phyloP scores from a whole-genome alignment of 495 filamentous ascomycete species.

The Daldinia concentrica region DNA sequence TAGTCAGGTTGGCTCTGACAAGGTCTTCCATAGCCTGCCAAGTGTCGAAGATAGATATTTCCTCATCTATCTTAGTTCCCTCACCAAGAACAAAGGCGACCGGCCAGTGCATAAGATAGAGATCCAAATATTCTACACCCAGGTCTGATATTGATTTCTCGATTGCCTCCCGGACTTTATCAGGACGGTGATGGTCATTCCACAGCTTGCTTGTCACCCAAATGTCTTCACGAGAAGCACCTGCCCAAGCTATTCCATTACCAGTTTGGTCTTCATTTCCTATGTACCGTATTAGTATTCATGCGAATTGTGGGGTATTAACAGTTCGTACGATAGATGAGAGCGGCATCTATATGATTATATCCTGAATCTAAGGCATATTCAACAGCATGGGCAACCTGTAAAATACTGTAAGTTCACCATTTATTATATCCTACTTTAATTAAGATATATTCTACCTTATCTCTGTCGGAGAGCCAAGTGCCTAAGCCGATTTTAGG shows the following conservation, averaged over 20 bases:
- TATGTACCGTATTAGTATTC: conserved; percentile 61
- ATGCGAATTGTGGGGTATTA: not conserved
- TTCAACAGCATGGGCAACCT: conserved; percentile 44
- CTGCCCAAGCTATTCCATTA: conserved; percentile 63
- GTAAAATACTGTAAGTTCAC: not conserved
- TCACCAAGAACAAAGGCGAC: conserved; percentile 56
- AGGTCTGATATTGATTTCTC: conserved; percentile 69
- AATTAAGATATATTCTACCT: conserved; percentile 25
- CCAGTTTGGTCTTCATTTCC: conserved; percentile 58
- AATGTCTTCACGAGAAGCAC: conserved; percentile 66
- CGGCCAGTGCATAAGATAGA: conserved; percentile 77
- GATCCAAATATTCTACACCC: conserved; percentile 71
- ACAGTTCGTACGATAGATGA: conserved; percentile 28
- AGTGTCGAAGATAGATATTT: conserved; percentile 58
- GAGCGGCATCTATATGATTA: conserved; percentile 64
- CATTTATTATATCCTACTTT: not conserved
- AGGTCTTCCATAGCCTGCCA: conserved; percentile 73
- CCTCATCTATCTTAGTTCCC: conserved; percentile 53
- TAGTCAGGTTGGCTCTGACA: conserved; percentile 56
- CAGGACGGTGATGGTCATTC: conserved; percentile 72
- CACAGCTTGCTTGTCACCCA: conserved; percentile 79
- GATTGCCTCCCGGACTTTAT: conserved; percentile 67
- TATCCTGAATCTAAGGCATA: conserved; percentile 63
- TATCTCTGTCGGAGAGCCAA: conserved; percentile 46
- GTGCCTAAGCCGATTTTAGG: conserved; percentile 63